Evolutionary conservation across 805 yeast genomes (phyloP).

Genomic region (Candida argentea): DNA sequence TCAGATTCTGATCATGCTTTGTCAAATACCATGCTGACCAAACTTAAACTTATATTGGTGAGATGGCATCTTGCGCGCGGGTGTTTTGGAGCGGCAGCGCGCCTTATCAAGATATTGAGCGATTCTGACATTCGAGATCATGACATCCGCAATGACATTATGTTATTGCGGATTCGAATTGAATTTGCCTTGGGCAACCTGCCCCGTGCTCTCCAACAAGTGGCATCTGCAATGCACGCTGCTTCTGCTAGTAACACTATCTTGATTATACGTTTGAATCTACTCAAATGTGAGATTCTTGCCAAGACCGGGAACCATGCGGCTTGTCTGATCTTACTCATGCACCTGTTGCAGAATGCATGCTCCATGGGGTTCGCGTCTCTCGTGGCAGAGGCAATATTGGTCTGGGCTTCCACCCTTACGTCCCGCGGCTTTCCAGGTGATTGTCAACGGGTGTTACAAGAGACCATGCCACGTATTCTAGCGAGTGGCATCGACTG

Average conservation of each 20-base stretch:
- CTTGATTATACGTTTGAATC: constrained; percentile 36
- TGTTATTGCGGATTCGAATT: constrained; percentile 17
- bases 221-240: constrained; percentile 7
- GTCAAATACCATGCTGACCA: constrained; percentile 28
- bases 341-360: constrained; percentile 41
- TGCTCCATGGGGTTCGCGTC: constrained; percentile 35
- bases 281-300: constrained; percentile 38
- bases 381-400: constrained; percentile 35
- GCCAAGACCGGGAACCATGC: constrained; percentile 33
- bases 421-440: constrained; percentile 27
- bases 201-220: constrained; percentile 16
- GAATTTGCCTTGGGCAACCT: constrained; percentile 22
- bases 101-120: constrained; percentile 20
- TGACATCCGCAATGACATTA: constrained; percentile 20
- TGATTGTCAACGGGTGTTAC: constrained; percentile 35
- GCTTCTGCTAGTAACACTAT: constrained; percentile 20
- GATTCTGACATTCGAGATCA: constrained; percentile 21
- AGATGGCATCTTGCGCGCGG: constrained; percentile 29
- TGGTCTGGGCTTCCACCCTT: constrained; percentile 37
- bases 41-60: constrained; percentile 30
- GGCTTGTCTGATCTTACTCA: constrained; percentile 39
- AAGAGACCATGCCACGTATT: constrained; percentile 32
- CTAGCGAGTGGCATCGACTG: constrained; percentile 30
- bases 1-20: constrained; percentile 25
- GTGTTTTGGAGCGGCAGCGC: constrained; percentile 21